These are phyloP conservation scores for Collybia nuda DNA, from an alignment of 768 basidiomycete genomes.

Conservation along the genomic window DNA sequence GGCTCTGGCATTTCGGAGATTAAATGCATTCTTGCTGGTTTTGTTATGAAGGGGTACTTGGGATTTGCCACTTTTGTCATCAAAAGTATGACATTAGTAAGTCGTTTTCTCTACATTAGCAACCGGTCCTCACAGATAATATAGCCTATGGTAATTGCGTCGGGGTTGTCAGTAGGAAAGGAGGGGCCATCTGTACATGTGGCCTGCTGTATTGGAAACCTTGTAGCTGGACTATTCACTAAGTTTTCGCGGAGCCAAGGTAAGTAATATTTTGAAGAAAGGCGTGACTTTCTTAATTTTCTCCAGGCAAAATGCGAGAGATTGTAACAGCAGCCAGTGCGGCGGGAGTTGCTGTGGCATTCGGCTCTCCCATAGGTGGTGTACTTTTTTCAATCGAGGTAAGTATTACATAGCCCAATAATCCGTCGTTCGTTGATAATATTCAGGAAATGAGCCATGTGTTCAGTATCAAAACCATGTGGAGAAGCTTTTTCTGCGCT, in stretches of 20 bases:
- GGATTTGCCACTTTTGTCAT: slow-evolving; percentile 88
- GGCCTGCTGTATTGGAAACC: slow-evolving; percentile 89
- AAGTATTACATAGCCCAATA: slow-evolving; percentile 2
- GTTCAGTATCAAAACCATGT: slow-evolving; percentile 98
- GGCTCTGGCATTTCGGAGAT: slow-evolving; percentile 99
- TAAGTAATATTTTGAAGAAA: slow-evolving; percentile 30
- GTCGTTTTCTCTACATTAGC: slow-evolving; percentile 23
- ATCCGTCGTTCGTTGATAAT: neutral
- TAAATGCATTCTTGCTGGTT: slow-evolving; percentile 96
- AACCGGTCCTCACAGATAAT: neutral
- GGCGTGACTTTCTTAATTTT: neutral
- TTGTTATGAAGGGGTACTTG: slow-evolving; percentile 95
- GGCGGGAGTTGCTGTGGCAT: slow-evolving; percentile 97
- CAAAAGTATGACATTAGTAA: slow-evolving; percentile 90
- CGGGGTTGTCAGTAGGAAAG: slow-evolving; percentile 95
- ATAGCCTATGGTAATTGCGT: slow-evolving; percentile 95
- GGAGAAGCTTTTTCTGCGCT: slow-evolving; percentile 97
- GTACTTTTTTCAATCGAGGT: slow-evolving; percentile 98
- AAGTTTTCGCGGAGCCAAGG: slow-evolving; percentile 88
- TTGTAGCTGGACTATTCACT: slow-evolving; percentile 83
- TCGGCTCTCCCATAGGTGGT: slow-evolving; percentile 97
- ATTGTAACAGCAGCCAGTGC: slow-evolving; percentile 94
- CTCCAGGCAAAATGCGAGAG: slow-evolving; percentile 77
- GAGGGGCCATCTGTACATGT: slow-evolving; percentile 99
- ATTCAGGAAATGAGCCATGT: slow-evolving; percentile 95